Percentiles rank a stretch among this genome's conserved stretches.
phyloP scores from a whole-genome alignment of 2,329 filamentous ascomycete genomes.

The Neocucurbitaria cava region DNA sequence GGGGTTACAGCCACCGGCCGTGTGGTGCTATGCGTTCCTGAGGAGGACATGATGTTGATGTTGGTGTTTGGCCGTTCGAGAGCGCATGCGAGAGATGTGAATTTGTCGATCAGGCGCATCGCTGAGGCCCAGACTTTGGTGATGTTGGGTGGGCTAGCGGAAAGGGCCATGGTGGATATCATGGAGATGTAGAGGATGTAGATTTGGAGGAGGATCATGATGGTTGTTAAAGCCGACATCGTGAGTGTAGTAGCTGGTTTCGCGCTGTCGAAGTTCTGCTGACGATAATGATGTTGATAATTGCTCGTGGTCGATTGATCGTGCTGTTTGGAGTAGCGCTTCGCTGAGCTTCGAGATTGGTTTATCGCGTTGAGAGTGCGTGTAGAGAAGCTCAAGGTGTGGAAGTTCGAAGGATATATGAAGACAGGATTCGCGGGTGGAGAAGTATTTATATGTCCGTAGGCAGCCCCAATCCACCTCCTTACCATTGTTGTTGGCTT shows the following conservation, averaged over 20 bases:
- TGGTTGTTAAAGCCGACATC: neutral
- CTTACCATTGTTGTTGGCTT: constrained; percentile 8
- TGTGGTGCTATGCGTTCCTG: neutral
- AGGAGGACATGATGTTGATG: neutral
- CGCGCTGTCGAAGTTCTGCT: neutral
- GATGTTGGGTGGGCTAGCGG: neutral
- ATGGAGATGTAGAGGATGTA: neutral
- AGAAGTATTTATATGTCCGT: neutral
- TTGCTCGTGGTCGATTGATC: neutral
- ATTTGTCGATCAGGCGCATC: neutral
- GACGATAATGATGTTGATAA: neutral
- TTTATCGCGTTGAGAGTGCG: neutral
- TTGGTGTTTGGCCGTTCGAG: neutral
- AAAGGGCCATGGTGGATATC: neutral
- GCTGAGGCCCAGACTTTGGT: neutral
- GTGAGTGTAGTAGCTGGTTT: neutral
- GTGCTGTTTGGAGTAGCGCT: neutral
- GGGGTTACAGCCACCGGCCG: neutral
- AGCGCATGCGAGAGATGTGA: neutral
- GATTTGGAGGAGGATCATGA: neutral
- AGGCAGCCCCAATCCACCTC: neutral
- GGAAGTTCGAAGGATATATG: neutral
- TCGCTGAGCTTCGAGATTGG: neutral
- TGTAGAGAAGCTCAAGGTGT: neutral
- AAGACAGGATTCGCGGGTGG: neutral